A percentile compares a stretch with the other conserved stretches of the same genome.
These are phyloP conservation scores for Trifolium repens DNA, from an alignment of 306 rosid genomes.

Conservation along the genomic window DNA sequence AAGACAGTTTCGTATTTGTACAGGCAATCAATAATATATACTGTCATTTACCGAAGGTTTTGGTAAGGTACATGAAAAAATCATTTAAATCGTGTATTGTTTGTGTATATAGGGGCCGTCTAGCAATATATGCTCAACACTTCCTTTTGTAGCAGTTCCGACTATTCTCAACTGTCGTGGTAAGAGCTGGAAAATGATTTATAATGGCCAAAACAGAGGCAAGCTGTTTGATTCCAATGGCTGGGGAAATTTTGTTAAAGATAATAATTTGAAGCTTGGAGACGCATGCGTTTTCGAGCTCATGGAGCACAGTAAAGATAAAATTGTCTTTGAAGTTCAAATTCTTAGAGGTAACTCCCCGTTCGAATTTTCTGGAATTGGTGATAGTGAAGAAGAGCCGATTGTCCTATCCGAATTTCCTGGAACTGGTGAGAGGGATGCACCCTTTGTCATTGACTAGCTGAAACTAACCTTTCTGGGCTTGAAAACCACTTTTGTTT, in stretches of 20 bases:
- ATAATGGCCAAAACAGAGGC: slow-evolving; percentile 24
- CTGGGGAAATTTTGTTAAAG: slow-evolving; percentile 57
- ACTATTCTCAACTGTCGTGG: slow-evolving; percentile 39
- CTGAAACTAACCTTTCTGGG: not conserved
- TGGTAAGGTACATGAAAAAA: not conserved
- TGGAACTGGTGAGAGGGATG: slow-evolving; percentile 33
- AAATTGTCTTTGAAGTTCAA: slow-evolving; percentile 56
- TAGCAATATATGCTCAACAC: not conserved
- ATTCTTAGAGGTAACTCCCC: slow-evolving; percentile 80
- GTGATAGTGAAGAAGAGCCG: slow-evolving; percentile 36
- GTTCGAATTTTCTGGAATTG: slow-evolving; percentile 31
- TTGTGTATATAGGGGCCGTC: slow-evolving; percentile 39
- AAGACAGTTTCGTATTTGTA: slow-evolving; percentile 12
- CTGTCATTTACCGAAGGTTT: not conserved
- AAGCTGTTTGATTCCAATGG: slow-evolving; percentile 26
- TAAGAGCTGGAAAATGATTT: slow-evolving; percentile 55
- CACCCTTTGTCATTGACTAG: slow-evolving; percentile 42
- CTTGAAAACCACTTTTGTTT: not conserved
- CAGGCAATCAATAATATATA: not conserved
- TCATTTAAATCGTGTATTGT: slow-evolving; percentile 28
- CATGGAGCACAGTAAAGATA: slow-evolving; percentile 30
- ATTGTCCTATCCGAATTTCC: slow-evolving; percentile 34
- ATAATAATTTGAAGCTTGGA: slow-evolving; percentile 58
- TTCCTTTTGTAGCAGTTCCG: slow-evolving; percentile 48
- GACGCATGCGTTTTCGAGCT: slow-evolving; percentile 74